Base-by-base conservation (phyloP, 2,329 filamentous ascomycete genomes). In the Chrysosporium keratinophilum region DNA sequence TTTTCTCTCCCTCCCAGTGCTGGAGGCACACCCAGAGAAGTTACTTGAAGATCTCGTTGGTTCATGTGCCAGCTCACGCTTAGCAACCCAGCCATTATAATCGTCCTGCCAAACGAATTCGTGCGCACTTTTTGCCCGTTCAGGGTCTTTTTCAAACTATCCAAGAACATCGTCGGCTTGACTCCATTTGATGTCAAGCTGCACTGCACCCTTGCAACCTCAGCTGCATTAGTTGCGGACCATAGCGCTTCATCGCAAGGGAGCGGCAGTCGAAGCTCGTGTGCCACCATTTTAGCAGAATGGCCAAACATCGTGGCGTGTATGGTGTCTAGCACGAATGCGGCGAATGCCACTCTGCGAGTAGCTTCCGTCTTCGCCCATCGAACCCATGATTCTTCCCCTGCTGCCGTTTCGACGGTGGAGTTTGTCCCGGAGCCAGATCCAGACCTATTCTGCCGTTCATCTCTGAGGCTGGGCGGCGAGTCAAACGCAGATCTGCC, bases 301-400 rank as follows among this genome's bases (percentile, higher is more conserved):
- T 97, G 93, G 0, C 91, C 93, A 69, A 97, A 97, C 86, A 98
- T 96, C 28, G 89, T 95, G 1, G 90, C 89, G 68, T 98, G 93
- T 1, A 90, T 94, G 3, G 90, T 95, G 67, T 98, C 93, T 59
- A 97, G 84, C 42, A 96, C 82, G 65, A 97, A 97, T 0, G 93
- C 93, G 0, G 87, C 89, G 71, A 96, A 97, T 0, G 91, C 93
- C 2, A 86, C 88, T 56, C 93, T 81, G 31, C 88, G 79, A 0
- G 90, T 97, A 1, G 91, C 87, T 67, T 98, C 93, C 49, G 89
- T 89, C 11, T 85, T 90, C 63, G 97, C 93, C 93, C 93, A 97
- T 61, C 88, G 83, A 62, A 89, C 87, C 93, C 93, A 98, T 76
- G 87, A 93, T 60, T 95, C 89, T 58, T 95, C 88, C 0, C 85